Evolutionary conservation across 352 stramenopile species (phyloP), one percentile per base, ranked within the genome.

Genomic region (Pythium rhizo-oryzae): DNA sequence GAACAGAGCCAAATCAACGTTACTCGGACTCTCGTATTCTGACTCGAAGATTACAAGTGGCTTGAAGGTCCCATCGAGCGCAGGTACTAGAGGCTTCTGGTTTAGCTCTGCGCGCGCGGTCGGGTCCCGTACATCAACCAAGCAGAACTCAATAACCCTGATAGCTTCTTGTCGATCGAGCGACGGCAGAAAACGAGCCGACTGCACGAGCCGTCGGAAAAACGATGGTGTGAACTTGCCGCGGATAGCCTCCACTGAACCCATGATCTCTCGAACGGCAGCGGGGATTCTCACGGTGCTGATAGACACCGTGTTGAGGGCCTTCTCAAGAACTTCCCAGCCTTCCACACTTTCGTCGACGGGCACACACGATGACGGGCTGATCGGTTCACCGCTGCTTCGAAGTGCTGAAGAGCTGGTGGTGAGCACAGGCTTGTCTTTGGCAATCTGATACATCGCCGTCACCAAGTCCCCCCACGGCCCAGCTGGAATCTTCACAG

Each of bases 401-500:
- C 46, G 28, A 35, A 30, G 35, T 52, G 65, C 55, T n/a, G 62
- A 60, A 12, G 41, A 16, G 18, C 78, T 89, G 23, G 68, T 55
- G 33, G 74, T 73, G 49, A 94, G 82, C 23, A 91, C 72, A 6
- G 72, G 69, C 13, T 78, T 70, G 58, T 80, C 72, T 47, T 75
- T 77, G 67, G 90, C 83, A 54, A 82, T 72, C 0, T 57, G 66
- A 70, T 89, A 92, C 1, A 94, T 62, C 16, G 84, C 76, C 13
- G 75, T 70, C 9, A 78, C 79, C 24, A 91, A 76, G 46, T 70
- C 69, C 16, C 77, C 55, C 84, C 84, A 94, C 7, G 86, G 86
- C 13, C 58, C 71, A 0, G 69, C n/a, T 18, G 85, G 79, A 4
- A 91, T 21, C 18, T 75, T 74, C 12, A 61, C 63, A 19, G 86